Evolutionary conservation across 129 eudicot species (phyloP), one percentile per base, ranked within the genome.

Genomic region (Escallonia herrerae): DNA sequence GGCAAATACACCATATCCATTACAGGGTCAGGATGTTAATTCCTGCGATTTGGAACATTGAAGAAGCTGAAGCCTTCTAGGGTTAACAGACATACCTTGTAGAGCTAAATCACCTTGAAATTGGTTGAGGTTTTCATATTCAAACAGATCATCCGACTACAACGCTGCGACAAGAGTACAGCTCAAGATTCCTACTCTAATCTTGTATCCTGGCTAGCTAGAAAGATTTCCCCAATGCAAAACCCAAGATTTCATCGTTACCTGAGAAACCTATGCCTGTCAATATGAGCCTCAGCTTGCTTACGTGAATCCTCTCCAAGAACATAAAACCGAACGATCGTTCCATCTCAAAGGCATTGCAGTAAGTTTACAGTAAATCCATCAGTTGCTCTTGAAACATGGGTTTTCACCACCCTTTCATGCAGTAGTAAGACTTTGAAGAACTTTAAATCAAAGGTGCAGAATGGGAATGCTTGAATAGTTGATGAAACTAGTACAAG

Each of bases 221-320:
- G 72, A 82, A 47, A 82, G 87, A 54, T 82, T 82, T 61, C 83
- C 83, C 5, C 75, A 77, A 49, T 82, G 74, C 72, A 82, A 82
- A 63, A 62, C 54, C 45, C 70, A 70, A 40, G 70, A 68, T 51
- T 77, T 82, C 60, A 77, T 55, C 65, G 58, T 78, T 2, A 66
- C 83, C 5, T 83, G 87, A 52, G 87, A 82, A 72, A 77, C 82
- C 70, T 81, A 77, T 46, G 81, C 81, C 3, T 69, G 81, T 47
- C 73, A 77, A 37, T 65, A 77, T 9, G 77, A 61, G 39, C 77
- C 77, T 46, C 82, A 77, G 42, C 82, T 77, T 47, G 74, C 82
- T 50, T 63, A 76, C 69, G 68, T 75, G 50, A 22, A 71, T 77
- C 64, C 72, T 82, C 47, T 56, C 79, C 6, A 68, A 78, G 40